A percentile compares a stretch with the other conserved stretches of the same genome.
Conservation (phyloP, 345 rosid genomes). For the Laguncularia racemosa region DNA sequence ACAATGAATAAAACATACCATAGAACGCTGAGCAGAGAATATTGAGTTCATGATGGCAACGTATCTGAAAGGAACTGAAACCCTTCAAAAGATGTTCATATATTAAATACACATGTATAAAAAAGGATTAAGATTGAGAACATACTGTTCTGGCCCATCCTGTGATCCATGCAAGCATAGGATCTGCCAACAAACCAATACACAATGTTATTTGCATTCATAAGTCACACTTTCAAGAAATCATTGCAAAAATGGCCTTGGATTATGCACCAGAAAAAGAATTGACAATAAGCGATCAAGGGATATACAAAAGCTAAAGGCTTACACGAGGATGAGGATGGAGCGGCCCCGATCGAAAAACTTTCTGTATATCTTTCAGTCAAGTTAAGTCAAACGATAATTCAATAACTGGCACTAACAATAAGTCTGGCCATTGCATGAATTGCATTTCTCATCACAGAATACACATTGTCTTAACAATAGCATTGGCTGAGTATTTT, state of each 20-base stretch:
- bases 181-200: constrained; percentile 44
- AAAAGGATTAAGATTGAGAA: constrained; percentile 13
- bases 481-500: no score
- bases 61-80: constrained; percentile 48
- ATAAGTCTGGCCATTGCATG: not conserved
- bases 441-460: not conserved
- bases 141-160: constrained; percentile 98
- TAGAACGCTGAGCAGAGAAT: constrained; percentile 87
- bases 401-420: not conserved
- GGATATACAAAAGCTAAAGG: constrained; percentile 4
- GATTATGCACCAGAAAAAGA: no score
- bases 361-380: constrained; percentile 62
- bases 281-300: not conserved
- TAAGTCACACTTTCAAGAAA: not conserved
- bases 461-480: no score
- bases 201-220: not conserved
- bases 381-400: constrained; percentile 34
- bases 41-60: constrained; percentile 95
- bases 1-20: constrained; percentile 35
- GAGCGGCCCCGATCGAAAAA: constrained; percentile 71
- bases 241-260: no score
- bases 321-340: constrained; percentile 94
- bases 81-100: constrained; percentile 8
- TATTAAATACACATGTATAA: constrained; percentile 5
- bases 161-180: constrained; percentile 96